Base-by-base conservation (phyloP, 805 yeast genomes). In the Jamesozyma gamospora region DNA sequence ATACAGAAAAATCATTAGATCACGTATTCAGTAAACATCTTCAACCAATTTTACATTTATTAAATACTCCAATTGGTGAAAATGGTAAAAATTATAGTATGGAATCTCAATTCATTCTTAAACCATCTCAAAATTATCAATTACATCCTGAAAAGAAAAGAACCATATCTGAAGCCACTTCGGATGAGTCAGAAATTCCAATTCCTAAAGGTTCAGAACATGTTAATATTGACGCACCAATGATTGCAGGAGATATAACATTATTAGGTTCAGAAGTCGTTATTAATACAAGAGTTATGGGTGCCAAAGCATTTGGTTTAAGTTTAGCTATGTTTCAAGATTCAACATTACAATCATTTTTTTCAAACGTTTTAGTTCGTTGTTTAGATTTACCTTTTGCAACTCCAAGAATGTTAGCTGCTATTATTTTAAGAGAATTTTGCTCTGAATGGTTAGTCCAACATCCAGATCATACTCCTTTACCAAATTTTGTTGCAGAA, bases 21-120 rank as follows among this genome's bases (percentile, higher is more conserved):
- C 64, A 60, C 2, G 58, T 75, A 2, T 75, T 86, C 46, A 59
- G 65, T 3, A 63, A 66, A 4, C 88, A 83, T 52, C 63, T 75
- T 36, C 66, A 65, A 35, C 81, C 86, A 7, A 65, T 80, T 43
- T 62, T 82, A 39, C 72, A 77, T 13, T 65, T 92, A 33, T 55
- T 86, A 34, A 79, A 85, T 80, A 90, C 97, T 0, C 99, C 99
- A 3, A 82, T 92, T 42, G 98, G 99, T 44, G 77, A 87, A 40
- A 82, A 95, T 4, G 77, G 97, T 47, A 83, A 81, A 56, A 83
- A 80, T 50, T 92, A 85, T 59, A 74, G 77, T 27, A 85, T 92
- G 95, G 79, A 83, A 48, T 66, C 82, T 0, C 65, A 70, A n/a
- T 69, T 77, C 37, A 74, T 92, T 32, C 64, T 90, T 54, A 75